Base-by-base conservation (phyloP, 305 asterid species). In the Fraxinus albicans region DNA sequence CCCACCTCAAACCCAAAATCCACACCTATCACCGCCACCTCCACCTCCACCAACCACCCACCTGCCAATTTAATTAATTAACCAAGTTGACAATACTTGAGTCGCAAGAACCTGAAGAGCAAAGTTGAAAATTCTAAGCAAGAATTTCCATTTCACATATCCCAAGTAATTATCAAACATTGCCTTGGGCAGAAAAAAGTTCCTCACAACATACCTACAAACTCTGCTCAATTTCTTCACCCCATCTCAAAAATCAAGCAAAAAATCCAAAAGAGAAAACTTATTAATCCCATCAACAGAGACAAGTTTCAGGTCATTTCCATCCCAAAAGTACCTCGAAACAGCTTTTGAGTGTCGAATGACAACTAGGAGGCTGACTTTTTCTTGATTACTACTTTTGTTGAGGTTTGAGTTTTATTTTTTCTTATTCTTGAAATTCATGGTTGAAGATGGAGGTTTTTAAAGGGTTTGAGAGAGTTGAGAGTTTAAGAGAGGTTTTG, bases 41-140 rank as follows among this genome's bases (percentile, higher is more conserved):
- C 33, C 33, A 29, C 34, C 4, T 3, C 34, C 34, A 33, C 34
- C 34, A 33, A 2, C 34, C 33, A 29, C 2, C 33, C 33, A 29
- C 33, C 33, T 29, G 33, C 3, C 33, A 29, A 29, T 29, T 29
- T 29, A 29, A 67, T 29, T 29, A 29, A 67, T 9, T 1, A 10
- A 23, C 33, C 15, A 73, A 79, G 19, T 36, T 65, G 15, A 8
- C 40, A 60, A 44, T 84, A 94, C 99, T 98, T 94, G 98, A 47
- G 99, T 94, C 3, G 98, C 98, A 83, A 93, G 94, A 88, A 96
- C 95, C 87, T 96, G 98, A 80, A 93, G 94, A 79, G 99, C 93
- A 35, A 98, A 94, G 92, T 97, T 93, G 86, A 87, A 92, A 86
- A 94, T 95, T 85, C 99, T 83, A 81, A 94, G 98, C 90, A 94